Evolutionary conservation across 176 grass and related monocot species (phyloP), one percentile per base, ranked within the genome.

Genomic region (Carex scoparia): DNA sequence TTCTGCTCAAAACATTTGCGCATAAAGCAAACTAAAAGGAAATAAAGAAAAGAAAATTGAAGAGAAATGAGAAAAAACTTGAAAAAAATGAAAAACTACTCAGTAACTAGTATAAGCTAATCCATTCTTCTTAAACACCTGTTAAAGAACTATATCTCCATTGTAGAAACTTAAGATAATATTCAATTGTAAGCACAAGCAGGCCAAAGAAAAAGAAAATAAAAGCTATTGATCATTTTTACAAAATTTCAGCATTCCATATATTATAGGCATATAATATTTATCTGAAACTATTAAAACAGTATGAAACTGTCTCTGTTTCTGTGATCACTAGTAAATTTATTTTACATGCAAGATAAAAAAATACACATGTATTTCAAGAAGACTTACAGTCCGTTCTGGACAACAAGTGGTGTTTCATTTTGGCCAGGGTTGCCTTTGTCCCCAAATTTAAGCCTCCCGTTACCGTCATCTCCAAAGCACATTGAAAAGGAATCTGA

Each of bases 401-500:
- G 19, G 62, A 81, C 13, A 63, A 87, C 51, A 84, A 94, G 84
- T 5, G 94, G 87, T 86, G 94, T 97, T 93, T 94, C 89, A 49
- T 80, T 59, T 86, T 94, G 87, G 57, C 27, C 84, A 3, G 15
- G 4, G 65, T 82, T 73, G n/a, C 94, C 94, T 81, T 70, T 85
- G 77, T 94, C 94, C 53, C 94, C 94, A 61, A 97, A 97, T 81
- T 85, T 89, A 81, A 97, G 92, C 79, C 94, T 88, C n/a, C 94
- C 94, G 35, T 9, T 1, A 10, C 94, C 94, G 60, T 92, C 70
- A 3, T 4, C 1, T 71, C 92, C 85, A 57, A 97, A 97, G 86
- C 94, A 97, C 92, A 97, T 94, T n/a, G 94, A 94, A 80, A 97
- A 97, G 65, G 90, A 90, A 81, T 97, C 64, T 44, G 92, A 82